Conservation (phyloP, 495 filamentous ascomycete species). For the Pyrenula aspistea region DNA sequence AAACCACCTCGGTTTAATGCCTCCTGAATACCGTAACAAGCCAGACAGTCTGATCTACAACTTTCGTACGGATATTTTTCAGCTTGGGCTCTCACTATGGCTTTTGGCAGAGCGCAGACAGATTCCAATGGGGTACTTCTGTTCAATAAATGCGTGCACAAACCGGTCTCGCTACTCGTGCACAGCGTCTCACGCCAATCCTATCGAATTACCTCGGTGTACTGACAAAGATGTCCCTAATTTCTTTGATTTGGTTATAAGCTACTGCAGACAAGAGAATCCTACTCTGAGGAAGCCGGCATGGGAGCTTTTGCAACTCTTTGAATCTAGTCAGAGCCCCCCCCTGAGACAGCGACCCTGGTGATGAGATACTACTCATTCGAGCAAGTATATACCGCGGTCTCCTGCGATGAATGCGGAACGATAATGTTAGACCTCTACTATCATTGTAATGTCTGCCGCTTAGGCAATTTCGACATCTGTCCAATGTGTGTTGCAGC, state of each 20-base stretch:
- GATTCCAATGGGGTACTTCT: not conserved
- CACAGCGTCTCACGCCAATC: constrained; percentile 2
- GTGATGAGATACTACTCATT: not conserved
- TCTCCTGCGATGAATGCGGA: constrained; percentile 6
- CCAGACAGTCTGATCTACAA: not conserved
- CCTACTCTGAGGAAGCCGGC: not conserved
- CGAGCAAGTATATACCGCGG: not conserved
- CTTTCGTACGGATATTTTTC: constrained; percentile 6
- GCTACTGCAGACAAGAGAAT: not conserved
- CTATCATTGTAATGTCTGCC: constrained; percentile 4
- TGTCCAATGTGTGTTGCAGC: not conserved
- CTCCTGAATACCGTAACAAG: constrained; percentile 3
- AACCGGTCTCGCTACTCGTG: constrained; percentile 4
- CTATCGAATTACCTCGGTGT: constrained; percentile 3
- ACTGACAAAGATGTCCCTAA: not conserved
- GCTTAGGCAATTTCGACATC: constrained; percentile 3
- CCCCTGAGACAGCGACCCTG: not conserved
- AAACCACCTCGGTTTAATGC: constrained; percentile 2
- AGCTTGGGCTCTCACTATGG: constrained; percentile 6
- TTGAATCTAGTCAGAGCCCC: not conserved
- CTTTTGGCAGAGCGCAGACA: constrained; percentile 5
- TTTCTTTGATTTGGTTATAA: not conserved
- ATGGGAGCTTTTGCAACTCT: not conserved
- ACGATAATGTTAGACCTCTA: constrained; percentile 1
- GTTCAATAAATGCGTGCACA: constrained; percentile 3